Percentiles rank a stretch among this genome's conserved stretches.
phyloP scores from a whole-genome alignment of 139 green algal genomes.

The Volvox africanus region DNA sequence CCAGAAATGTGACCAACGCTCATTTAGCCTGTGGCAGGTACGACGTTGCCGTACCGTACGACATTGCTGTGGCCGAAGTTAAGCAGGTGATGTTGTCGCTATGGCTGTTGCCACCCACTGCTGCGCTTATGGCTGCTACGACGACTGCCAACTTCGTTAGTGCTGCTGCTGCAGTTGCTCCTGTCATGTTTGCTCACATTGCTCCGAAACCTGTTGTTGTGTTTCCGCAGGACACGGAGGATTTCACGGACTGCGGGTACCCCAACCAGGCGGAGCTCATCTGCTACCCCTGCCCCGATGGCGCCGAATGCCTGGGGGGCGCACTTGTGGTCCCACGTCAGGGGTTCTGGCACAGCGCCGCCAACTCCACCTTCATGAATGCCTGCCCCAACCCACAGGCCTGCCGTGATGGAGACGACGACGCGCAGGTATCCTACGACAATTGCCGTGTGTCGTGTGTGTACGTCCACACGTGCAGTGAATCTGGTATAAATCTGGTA shows the following conservation, averaged over 20 bases:
- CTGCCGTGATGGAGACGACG: slow-evolving; percentile 9
- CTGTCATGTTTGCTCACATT: not conserved
- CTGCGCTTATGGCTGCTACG: not conserved
- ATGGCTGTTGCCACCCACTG: not conserved
- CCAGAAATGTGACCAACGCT: slow-evolving; percentile 30
- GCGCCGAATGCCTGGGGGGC: slow-evolving; percentile 49
- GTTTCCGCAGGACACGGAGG: slow-evolving; percentile 11
- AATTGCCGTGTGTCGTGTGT: not conserved
- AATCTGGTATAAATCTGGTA: no score
- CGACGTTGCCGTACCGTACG: not conserved
- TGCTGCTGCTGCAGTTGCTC: not conserved
- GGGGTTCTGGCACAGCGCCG: slow-evolving; percentile 47
- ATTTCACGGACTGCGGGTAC: slow-evolving; percentile 26
- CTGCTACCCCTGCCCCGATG: slow-evolving; percentile 45
- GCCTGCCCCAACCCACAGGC: slow-evolving; percentile 44
- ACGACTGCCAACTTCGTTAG: not conserved
- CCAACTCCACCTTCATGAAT: slow-evolving; percentile 48
- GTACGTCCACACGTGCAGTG: not conserved
- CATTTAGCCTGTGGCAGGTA: slow-evolving; percentile 46
- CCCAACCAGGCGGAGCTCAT: not conserved
- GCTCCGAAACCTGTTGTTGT: not conserved
- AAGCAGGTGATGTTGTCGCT: no score
- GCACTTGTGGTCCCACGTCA: slow-evolving; percentile 15
- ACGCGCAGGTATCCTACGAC: not conserved
- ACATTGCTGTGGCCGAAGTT: not conserved